Evolutionary conservation across 306 rosid species (phyloP).

Genomic region (Alnus glutinosa): DNA sequence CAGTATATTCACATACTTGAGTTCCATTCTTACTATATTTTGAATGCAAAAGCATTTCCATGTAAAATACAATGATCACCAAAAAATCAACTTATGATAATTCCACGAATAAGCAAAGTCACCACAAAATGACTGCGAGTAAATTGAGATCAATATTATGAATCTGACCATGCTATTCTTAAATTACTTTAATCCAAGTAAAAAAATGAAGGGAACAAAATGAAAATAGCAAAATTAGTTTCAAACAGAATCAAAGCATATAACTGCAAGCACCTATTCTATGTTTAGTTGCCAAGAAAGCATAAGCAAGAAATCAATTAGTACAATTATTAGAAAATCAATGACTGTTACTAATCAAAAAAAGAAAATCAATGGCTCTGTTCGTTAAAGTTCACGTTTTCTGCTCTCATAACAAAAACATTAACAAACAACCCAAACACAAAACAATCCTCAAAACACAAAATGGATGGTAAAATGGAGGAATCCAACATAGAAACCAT

Average conservation of each 20-base stretch:
- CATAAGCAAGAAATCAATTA: too few species aligned
- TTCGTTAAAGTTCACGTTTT: too few species aligned
- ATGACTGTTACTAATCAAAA: too few species aligned
- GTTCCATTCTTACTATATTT: neutral
- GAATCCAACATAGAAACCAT: too few species aligned
- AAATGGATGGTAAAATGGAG: too few species aligned
- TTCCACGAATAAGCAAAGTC: neutral
- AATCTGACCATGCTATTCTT: neutral
- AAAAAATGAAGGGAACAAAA: too few species aligned
- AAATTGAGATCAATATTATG: neutral
- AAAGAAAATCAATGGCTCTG: too few species aligned
- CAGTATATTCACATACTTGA: neutral
- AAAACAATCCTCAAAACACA: neutral
- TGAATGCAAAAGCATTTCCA: neutral
- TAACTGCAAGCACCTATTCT: too few species aligned
- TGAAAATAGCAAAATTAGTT: neutral
- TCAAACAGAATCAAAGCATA: neutral
- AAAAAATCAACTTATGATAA: neutral
- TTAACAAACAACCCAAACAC: too few species aligned
- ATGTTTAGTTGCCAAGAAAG: too few species aligned
- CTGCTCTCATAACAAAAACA: neutral
- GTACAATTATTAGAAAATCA: too few species aligned
- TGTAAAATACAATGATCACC: neutral
- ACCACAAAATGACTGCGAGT: neutral
- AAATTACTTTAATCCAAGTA: too few species aligned